Base-by-base conservation (phyloP, 140 eudicot genomes). In the Flaveria floridana region DNA sequence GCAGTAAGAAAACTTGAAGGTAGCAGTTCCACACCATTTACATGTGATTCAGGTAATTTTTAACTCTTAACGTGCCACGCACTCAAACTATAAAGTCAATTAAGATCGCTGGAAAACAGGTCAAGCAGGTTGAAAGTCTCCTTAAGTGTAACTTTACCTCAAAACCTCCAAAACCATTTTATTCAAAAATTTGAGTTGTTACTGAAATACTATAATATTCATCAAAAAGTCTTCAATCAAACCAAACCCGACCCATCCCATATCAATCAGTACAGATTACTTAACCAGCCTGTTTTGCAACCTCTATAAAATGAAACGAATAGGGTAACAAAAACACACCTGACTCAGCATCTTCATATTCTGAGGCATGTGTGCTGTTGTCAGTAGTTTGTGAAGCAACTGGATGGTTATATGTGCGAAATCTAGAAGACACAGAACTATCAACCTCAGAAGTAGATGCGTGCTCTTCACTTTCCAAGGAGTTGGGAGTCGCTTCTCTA, bases 341-440 rank as follows among this genome's bases (percentile, higher is more conserved):
- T 79, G 97, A 90, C 80, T 93, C 96, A 15, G 89, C 89, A 82
- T 93, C 99, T 82, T 89, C 94, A 78, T 82, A 87, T 42, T 89
- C 93, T 51, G 99, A 90, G 57, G 94, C 88, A 73, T 82, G 94
- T 72, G 90, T 71, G 86, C 96, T 92, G 74, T 71, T 87, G 21
- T 91, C 98, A 6, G 97, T 86, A 61, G 86, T 83, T 77, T 85
- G 96, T 64, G 96, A 86, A 70, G 86, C 82, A 65, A 82, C 81
- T 72, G 80, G 90, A 75, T 82, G 73, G 78, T 83, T 84, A 78
- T 82, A 73, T 65, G 82, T 68, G 53, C 59, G 78, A 65, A 83
- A 83, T 57, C 71, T 82, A 41, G 91, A 83, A 51, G 93, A 87
- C 39, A 73, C 85, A 6, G 89, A 82, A 59, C 87, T 85, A 10